Conservation (phyloP, 345 rosid species). For the Jatropha curcas region DNA sequence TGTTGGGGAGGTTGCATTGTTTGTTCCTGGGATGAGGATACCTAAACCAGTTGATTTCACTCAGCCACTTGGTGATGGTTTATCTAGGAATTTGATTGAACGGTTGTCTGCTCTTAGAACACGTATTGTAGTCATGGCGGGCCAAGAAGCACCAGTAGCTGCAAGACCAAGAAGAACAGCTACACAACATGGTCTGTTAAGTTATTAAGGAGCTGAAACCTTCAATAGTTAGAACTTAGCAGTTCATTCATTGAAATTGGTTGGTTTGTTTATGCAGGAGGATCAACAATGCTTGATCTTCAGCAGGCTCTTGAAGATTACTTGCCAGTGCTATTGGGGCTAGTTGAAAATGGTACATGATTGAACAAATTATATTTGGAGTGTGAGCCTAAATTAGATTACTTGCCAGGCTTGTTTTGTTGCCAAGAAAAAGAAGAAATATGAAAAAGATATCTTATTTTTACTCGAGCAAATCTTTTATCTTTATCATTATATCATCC, state of each 20-base stretch:
- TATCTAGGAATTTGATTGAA: constrained; percentile 71
- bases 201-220: not conserved
- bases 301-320: constrained; percentile 97
- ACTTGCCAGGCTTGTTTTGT: not conserved
- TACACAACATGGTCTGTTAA: constrained; percentile 83
- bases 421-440: not conserved
- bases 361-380: not conserved
- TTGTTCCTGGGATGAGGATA: constrained; percentile 89
- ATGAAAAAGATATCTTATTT: too few relatives aligned
- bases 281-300: constrained; percentile 90
- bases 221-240: not conserved
- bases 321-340: constrained; percentile 86
- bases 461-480: not conserved
- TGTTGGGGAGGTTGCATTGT: constrained; percentile 85
- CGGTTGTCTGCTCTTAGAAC: constrained; percentile 82
- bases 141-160: constrained; percentile 90
- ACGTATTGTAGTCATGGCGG: constrained; percentile 95
- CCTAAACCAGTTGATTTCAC: constrained; percentile 86
- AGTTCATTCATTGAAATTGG: constrained; percentile 6
- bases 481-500: not conserved
- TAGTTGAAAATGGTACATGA: constrained; percentile 59
- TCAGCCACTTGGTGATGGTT: constrained; percentile 58
- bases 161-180: constrained; percentile 87
- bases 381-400: not conserved
- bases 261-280: constrained; percentile 48